Evolutionary conservation across 257 asterid species (phyloP).

Genomic region (Mitragyna speciosa): DNA sequence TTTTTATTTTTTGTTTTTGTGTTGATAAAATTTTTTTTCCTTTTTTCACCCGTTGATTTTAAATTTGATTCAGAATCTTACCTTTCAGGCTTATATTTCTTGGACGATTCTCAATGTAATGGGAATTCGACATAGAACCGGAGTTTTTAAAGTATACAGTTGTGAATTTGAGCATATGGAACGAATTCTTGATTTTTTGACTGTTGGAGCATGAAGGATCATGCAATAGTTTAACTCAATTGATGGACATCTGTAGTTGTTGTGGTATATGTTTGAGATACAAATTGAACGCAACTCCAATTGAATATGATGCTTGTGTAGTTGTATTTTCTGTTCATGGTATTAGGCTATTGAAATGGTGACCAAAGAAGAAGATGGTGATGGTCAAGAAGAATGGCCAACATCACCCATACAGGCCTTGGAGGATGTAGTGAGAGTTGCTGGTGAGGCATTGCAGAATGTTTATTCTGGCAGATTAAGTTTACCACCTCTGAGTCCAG

Average conservation of each 20-base stretch:
- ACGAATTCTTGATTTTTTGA: not conserved
- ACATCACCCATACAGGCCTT: slow-evolving; percentile 58
- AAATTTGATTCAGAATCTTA: not conserved
- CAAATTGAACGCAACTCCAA: not conserved
- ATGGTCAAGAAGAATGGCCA: slow-evolving; percentile 43
- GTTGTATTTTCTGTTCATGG: slow-evolving; percentile 7
- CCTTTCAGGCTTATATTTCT: not conserved
- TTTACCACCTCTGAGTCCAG: slow-evolving; percentile 21
- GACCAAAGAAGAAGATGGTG: slow-evolving; percentile 37
- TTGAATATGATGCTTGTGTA: not conserved
- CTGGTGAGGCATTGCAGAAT: slow-evolving; percentile 52
- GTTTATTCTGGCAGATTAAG: slow-evolving; percentile 32
- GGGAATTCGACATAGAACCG: not conserved
- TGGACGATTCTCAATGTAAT: not conserved
- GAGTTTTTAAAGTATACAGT: not conserved
- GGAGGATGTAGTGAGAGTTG: slow-evolving; percentile 58
- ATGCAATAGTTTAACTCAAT: not conserved
- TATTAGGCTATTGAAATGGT: slow-evolving; percentile 36
- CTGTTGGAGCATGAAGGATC: not conserved
- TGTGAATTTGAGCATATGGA: not conserved
- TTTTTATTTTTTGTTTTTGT: no score
- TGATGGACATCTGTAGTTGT: not conserved
- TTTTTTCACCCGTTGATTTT: no score
- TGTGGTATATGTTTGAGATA: not conserved
- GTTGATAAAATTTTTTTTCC: not conserved